A percentile compares a stretch with the other conserved stretches of the same genome.
Conservation (phyloP, 331 rosid species). For the Quercus phellos region DNA sequence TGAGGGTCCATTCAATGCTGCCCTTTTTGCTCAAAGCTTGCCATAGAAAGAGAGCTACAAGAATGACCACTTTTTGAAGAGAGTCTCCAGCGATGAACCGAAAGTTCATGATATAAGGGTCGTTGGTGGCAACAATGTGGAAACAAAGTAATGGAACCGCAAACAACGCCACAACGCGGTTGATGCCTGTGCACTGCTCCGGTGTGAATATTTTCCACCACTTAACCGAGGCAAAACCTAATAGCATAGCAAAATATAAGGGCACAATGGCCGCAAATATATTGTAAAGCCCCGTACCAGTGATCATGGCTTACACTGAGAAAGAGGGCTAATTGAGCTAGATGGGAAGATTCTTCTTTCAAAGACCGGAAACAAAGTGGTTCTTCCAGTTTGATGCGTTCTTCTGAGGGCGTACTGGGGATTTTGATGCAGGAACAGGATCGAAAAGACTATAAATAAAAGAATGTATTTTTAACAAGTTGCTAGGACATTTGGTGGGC, state of each 20-base stretch:
- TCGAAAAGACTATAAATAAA: too few relatives aligned
- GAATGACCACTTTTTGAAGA: constrained; percentile 65
- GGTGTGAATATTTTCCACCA: constrained; percentile 98
- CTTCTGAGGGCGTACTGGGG: too few relatives aligned
- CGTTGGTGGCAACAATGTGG: constrained; percentile 78
- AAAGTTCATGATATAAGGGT: constrained; percentile 86
- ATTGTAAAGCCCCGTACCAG: constrained; percentile 70
- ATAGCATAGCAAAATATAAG: constrained; percentile 81
- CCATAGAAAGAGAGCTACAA: constrained; percentile 72
- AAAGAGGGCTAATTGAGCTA: too few relatives aligned
- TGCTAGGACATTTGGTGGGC: too few relatives aligned
- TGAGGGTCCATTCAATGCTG: constrained; percentile 73
- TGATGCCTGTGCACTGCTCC: constrained; percentile 90
- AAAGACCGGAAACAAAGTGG: too few relatives aligned
- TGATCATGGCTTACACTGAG: constrained; percentile 51
- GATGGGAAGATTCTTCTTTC: too few relatives aligned
- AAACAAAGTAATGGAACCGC: constrained; percentile 83
- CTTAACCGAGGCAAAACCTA: constrained; percentile 81
- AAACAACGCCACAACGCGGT: constrained; percentile 79
- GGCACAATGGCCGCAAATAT: constrained; percentile 86
- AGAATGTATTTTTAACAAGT: too few relatives aligned
- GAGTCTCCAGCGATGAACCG: constrained; percentile 85
- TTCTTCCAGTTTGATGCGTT: too few relatives aligned
- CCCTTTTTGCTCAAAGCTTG: constrained; percentile 61
- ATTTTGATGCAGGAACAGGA: too few relatives aligned